phyloP scores from a whole-genome alignment of 768 basidiomycete genomes.

The Phanerochaete sordida region DNA sequence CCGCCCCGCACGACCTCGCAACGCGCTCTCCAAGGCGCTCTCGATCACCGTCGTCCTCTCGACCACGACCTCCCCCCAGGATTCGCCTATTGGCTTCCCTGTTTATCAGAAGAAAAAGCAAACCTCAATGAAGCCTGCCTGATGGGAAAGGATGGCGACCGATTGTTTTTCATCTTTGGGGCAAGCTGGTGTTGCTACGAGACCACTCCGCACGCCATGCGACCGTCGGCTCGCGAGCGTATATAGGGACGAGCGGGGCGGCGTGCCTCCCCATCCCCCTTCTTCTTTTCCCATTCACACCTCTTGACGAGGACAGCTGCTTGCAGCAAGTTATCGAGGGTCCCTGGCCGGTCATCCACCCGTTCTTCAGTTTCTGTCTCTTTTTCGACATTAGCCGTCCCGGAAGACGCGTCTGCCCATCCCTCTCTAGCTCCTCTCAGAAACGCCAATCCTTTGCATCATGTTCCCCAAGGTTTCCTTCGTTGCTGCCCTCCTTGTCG shows the following conservation, averaged over 20 bases:
- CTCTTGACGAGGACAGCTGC: constrained; percentile 15
- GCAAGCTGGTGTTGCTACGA: constrained; percentile 1
- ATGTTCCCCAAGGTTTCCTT: constrained; percentile 29
- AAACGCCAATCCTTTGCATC: background rate
- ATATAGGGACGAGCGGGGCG: background rate
- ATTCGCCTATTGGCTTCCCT: too few relatives aligned
- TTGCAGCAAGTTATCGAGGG: constrained; percentile 4
- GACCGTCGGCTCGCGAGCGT: too few relatives aligned
- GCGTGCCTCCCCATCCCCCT: constrained; percentile 4
- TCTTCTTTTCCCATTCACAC: constrained; percentile 2
- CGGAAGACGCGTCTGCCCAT: constrained; percentile 3
- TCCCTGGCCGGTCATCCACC: constrained; percentile 8
- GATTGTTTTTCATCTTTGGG: background rate
- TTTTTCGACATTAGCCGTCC: constrained; percentile 3
- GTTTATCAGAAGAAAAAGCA: background rate
- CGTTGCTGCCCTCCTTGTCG: constrained; percentile 29
- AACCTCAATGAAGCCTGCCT: background rate
- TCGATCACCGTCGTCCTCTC: too few relatives aligned
- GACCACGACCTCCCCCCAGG: too few relatives aligned
- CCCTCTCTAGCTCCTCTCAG: background rate
- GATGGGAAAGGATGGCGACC: background rate
- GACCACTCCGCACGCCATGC: background rate
- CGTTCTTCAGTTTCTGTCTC: constrained; percentile 1
- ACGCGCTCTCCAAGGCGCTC: too few relatives aligned
- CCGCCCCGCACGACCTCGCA: too few relatives aligned